Conservation (phyloP, 2,329 filamentous ascomycete species). For the Camillea tinctor region DNA sequence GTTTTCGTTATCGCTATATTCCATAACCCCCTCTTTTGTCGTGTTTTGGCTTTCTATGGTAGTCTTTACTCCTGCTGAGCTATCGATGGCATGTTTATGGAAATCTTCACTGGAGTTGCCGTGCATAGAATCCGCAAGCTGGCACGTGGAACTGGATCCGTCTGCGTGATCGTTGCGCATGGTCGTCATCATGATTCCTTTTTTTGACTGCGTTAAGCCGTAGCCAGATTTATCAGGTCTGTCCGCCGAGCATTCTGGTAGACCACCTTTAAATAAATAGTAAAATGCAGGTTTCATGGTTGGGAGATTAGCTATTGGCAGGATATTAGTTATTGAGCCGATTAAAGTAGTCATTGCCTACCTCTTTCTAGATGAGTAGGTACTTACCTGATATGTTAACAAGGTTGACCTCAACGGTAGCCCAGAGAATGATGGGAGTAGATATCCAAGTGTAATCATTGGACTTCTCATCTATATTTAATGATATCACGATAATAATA, state of each 20-base stretch:
- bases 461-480: conserved; percentile 20
- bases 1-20: neutral
- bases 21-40: neutral
- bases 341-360: neutral
- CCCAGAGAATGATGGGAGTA: conserved; percentile 29
- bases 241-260: neutral
- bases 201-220: neutral
- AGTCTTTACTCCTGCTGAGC: neutral
- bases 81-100: neutral
- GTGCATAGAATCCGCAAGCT: neutral
- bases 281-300: neutral
- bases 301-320: neutral
- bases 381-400: conserved; percentile 28
- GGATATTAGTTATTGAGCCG: neutral
- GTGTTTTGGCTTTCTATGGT: neutral
- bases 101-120: neutral
- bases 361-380: neutral
- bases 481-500: conserved; percentile 27
- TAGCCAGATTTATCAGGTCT: neutral
- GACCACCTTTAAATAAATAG: neutral
- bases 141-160: neutral
- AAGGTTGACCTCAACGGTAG: conserved; percentile 30
- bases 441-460: conserved; percentile 28
- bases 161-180: neutral
- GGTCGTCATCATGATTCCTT: neutral